Percentiles rank a stretch among this genome's conserved stretches.
Evolutionary conservation across 768 basidiomycete species (phyloP).

Genomic region (Gautieria morchelliformis): DNA sequence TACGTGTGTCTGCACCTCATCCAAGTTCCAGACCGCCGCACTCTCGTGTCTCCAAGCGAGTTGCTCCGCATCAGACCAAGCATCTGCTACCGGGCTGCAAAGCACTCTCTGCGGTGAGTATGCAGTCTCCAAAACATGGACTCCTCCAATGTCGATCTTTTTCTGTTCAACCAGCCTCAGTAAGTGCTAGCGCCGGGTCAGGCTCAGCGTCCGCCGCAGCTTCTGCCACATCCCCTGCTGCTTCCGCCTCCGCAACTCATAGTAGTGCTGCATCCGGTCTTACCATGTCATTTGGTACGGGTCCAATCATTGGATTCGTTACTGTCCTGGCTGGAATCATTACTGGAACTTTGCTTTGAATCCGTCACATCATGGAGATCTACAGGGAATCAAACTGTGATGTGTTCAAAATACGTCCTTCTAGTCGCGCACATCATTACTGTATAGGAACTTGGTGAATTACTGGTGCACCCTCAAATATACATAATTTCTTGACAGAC

Average conservation of each 20-base stretch:
- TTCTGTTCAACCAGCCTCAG: too few relatives aligned
- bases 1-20: slow-evolving; percentile 31
- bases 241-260: background rate
- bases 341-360: background rate
- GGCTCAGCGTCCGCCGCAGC: too few relatives aligned
- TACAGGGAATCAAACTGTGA: too few relatives aligned
- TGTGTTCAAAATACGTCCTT: too few relatives aligned
- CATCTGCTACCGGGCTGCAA: slow-evolving; percentile 25
- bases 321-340: background rate
- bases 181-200: background rate
- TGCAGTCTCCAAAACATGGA: background rate
- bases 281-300: background rate
- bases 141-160: too few relatives aligned
- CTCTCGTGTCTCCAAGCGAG: slow-evolving; percentile 22
- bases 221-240: background rate
- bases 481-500: too few relatives aligned
- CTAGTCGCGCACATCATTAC: too few relatives aligned
- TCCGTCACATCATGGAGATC: too few relatives aligned
- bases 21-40: slow-evolving; percentile 27
- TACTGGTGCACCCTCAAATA: too few relatives aligned
- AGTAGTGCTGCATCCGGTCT: background rate
- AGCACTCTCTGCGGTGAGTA: slow-evolving; percentile 21
- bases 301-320: background rate
- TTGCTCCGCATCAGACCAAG: slow-evolving; percentile 24
- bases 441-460: too few relatives aligned